Evolutionary conservation across 73 alveolate genomes (phyloP), one percentile per base, ranked within the genome.

Genomic region (Paramecium tetraurelia): DNA sequence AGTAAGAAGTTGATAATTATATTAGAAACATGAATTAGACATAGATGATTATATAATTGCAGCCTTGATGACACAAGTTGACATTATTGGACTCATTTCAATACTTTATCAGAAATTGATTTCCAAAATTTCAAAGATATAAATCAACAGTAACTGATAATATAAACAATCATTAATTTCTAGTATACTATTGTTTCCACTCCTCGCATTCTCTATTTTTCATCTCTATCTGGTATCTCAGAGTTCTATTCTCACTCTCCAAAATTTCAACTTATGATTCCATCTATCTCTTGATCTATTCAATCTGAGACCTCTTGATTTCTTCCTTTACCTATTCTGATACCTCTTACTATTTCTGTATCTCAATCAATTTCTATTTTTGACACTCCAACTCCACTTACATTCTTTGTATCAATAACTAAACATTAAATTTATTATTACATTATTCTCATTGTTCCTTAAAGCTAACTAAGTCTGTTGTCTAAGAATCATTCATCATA

Each of bases 391-490:
- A 63, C 4, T 63, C 84, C 1, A 63, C 84, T 6, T 63, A 63
- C 46, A 63, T 27, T 63, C 84, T 63, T 63, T 63, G 12, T 14
- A 72, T 72, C 38, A 72, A 72, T 72, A 72, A 72, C 86, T 72
- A 72, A 72, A 5, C 2, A 14, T 36, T 14, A 7, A 40, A 44
- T 43, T 14, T 38, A 11, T 0, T 16, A 7, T 38, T 80, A 80
- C 90, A 46, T 43, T 80, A 80, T 80, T 80, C 9, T 80, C 90
- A 80, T 80, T 80, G 18, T 48, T 80, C 24, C 22, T 80, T 21
- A 80, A 20, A 9, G 90, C 90, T n/a, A n/a, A n/a, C n/a, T n/a
- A n/a, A n/a, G n/a, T n/a, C n/a, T n/a, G n/a, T n/a, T n/a, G n/a
- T n/a, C n/a, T n/a, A n/a, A n/a, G n/a, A n/a, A n/a, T n/a, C 35